Base-by-base conservation (phyloP, 2,329 filamentous ascomycete species). In the Trichoderma cornu-damae region DNA sequence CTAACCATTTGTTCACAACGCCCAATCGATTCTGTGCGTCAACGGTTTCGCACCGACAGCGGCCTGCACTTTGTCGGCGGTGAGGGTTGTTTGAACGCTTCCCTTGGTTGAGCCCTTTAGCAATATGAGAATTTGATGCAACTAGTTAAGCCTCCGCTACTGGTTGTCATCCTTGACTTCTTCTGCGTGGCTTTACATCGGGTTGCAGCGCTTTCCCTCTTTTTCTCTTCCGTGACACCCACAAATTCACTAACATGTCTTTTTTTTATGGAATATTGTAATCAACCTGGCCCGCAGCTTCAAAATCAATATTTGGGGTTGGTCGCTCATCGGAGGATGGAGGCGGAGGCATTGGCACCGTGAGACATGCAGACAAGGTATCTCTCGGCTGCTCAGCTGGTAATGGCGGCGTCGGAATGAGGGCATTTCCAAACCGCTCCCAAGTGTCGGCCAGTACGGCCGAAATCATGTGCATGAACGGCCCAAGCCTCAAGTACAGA, bases 401-500 rank as follows among this genome's bases (percentile, higher is more conserved):
- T 60, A 89, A 89, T 0, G 86, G 86, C 0, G 81, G 70, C 0
- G 82, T 85, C 0, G 85, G 82, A n/a, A 79, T 85, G 0, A 88
- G 67, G 0, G 83, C 83, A 60, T 81, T 80, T 14, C 69, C 75
- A 44, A 81, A 71, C 3, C 78, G 67, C 58, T 81, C 79, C 73
- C 76, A 82, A 0, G 76, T 79, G 60, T 83, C 80, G 14, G 72
- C 67, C 20, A 72, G 58, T 49, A 78, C n/a, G n/a, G n/a, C 77
- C 0, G 76, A 73, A 4, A 83, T 66, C 0, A 70, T 67, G 54
- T 78, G 79, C 88, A 94, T 93, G 7, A 86, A 72, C 0, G 87
- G 86, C 38, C 87, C 77, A 70, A 89, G 89, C 69, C 88, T 86
- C n/a, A n/a, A 9, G 79, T 81, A 87, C 89, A 92, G 66, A 94